phyloP scores from a whole-genome alignment of 2,329 filamentous ascomycete genomes.

The Microascus cirrosus region DNA sequence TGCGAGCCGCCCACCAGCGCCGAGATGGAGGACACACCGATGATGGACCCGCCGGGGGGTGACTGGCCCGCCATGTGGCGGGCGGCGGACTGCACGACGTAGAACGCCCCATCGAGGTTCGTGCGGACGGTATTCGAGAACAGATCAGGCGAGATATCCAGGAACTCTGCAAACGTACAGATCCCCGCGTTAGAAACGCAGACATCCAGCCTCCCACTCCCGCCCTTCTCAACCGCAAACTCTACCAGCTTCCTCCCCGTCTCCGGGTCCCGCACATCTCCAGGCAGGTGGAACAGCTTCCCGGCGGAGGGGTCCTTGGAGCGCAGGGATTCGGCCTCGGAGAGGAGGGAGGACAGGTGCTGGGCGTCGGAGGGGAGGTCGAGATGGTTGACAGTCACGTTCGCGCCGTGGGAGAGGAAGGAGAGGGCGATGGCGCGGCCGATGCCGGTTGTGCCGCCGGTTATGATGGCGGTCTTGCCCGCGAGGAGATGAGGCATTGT shows the following conservation, averaged over 20 bases:
- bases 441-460: slow-evolving; percentile 77
- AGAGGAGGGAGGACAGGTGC: slow-evolving; percentile 42
- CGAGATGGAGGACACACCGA: slow-evolving; percentile 61
- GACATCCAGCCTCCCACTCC: slow-evolving; percentile 50
- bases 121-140: slow-evolving; percentile 63
- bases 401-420: slow-evolving; percentile 66
- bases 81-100: slow-evolving; percentile 73
- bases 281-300: slow-evolving; percentile 54
- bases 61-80: slow-evolving; percentile 63
- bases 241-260: slow-evolving; percentile 60
- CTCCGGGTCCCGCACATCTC: slow-evolving; percentile 66
- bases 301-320: slow-evolving; percentile 32
- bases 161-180: slow-evolving; percentile 79
- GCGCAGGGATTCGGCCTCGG: slow-evolving; percentile 36
- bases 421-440: slow-evolving; percentile 74
- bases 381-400: slow-evolving; percentile 72
- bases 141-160: slow-evolving; percentile 60
- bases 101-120: slow-evolving; percentile 84
- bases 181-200: slow-evolving; percentile 86
- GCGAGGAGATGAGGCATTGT: slow-evolving; percentile 40
- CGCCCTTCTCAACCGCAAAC: slow-evolving; percentile 50
- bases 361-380: slow-evolving; percentile 39
- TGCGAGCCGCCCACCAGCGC: slow-evolving; percentile 67
- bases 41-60: slow-evolving; percentile 66
- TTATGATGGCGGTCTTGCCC: slow-evolving; percentile 75